These are phyloP conservation scores for Alternaria alternata DNA, from an alignment of 2,329 filamentous ascomycete species.

Conservation along the genomic window DNA sequence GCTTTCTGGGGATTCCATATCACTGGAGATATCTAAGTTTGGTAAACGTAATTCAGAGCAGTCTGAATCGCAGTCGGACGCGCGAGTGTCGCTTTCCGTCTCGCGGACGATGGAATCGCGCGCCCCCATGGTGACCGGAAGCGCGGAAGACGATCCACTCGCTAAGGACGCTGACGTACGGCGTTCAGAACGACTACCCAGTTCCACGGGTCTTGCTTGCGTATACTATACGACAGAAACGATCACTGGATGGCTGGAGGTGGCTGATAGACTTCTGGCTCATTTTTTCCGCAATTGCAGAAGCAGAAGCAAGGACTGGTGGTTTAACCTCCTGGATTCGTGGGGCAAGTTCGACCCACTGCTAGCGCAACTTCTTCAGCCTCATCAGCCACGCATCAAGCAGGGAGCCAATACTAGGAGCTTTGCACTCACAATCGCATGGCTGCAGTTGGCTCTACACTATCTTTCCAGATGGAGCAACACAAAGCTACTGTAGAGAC, in stretches of 20 bases:
- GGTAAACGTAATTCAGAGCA: not conserved
- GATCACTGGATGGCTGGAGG: not conserved
- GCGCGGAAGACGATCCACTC: slow-evolving; percentile 32
- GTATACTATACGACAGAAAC: not conserved
- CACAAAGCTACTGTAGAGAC: slow-evolving; percentile 34
- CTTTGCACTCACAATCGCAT: not conserved
- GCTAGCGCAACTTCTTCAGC: slow-evolving; percentile 12
- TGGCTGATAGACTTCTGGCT: not conserved
- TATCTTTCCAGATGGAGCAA: slow-evolving; percentile 25
- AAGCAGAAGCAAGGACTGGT: not conserved
- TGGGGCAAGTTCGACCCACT: slow-evolving; percentile 1
- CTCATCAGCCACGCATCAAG: slow-evolving; percentile 15
- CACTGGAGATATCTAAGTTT: not conserved
- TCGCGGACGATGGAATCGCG: slow-evolving; percentile 7
- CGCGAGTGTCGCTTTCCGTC: not conserved
- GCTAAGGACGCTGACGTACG: slow-evolving; percentile 31
- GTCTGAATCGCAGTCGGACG: not conserved
- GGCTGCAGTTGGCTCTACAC: not conserved
- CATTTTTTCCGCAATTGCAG: not conserved
- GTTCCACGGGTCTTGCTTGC: not conserved
- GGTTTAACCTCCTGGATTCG: not conserved
- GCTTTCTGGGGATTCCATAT: not conserved
- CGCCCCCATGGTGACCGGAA: slow-evolving; percentile 23
- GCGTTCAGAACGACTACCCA: slow-evolving; percentile 1
- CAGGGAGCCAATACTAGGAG: not conserved